These are phyloP conservation scores for Arabidopsis lyrata DNA, from an alignment of 441 rosid species.

Conservation along the genomic window DNA sequence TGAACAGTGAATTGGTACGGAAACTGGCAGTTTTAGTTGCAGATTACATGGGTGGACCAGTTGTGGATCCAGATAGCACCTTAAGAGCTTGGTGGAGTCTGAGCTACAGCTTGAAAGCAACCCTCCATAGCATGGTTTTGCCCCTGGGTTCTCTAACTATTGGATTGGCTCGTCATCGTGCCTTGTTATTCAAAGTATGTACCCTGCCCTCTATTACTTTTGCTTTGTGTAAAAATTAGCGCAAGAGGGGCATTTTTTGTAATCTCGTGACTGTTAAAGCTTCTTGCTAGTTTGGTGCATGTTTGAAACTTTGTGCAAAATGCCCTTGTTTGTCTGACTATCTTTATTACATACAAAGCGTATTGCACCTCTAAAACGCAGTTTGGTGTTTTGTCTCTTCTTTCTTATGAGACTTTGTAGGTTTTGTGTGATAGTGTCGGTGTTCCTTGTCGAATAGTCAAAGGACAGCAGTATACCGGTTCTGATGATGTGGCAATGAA, in stretches of 20 bases:
- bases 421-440: slow-evolving; percentile 90
- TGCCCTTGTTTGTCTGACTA: slow-evolving; percentile 8
- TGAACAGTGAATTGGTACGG: slow-evolving; percentile 60
- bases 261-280: neutral
- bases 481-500: slow-evolving; percentile 93
- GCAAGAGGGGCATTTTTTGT: neutral
- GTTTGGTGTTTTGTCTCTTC: slow-evolving; percentile 21
- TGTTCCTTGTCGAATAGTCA: slow-evolving; percentile 92
- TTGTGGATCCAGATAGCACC: slow-evolving; percentile 76
- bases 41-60: slow-evolving; percentile 95
- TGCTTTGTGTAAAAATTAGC: slow-evolving; percentile 16
- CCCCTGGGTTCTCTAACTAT: slow-evolving; percentile 93
- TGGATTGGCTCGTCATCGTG: slow-evolving; percentile 98
- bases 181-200: slow-evolving; percentile 89
- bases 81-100: slow-evolving; percentile 79
- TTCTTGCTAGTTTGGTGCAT: slow-evolving; percentile 18
- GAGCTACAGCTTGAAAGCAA: slow-evolving; percentile 80
- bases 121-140: slow-evolving; percentile 92
- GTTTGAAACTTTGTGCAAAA: slow-evolving; percentile 22
- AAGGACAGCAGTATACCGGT: slow-evolving; percentile 91
- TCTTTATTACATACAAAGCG: slow-evolving; percentile 20
- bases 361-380: slow-evolving; percentile 12
- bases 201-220: slow-evolving; percentile 6
- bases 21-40: slow-evolving; percentile 84
- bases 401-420: slow-evolving; percentile 51